These are phyloP conservation scores for Balamuthia mandrillaris DNA, from an alignment of 208 protist genomes.

Conservation along the genomic window DNA sequence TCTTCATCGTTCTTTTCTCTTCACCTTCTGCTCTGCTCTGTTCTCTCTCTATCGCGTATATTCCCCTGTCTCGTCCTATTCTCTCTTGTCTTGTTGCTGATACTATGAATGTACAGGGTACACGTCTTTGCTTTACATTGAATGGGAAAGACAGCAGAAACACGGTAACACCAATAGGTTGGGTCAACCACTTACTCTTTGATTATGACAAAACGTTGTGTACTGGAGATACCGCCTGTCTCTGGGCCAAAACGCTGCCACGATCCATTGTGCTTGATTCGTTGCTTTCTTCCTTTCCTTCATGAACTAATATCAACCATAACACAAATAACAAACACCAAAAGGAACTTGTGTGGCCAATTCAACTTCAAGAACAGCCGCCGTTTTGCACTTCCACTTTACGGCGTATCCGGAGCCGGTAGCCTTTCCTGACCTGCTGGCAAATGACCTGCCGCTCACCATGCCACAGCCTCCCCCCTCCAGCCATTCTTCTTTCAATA, in stretches of 20 bases:
- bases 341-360: conserved; percentile 32
- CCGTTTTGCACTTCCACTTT: conserved; percentile 44
- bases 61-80: not conserved
- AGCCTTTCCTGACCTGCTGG: conserved; percentile 46
- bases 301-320: not conserved
- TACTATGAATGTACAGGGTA: no score
- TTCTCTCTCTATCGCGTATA: not conserved
- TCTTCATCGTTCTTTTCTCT: not conserved
- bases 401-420: conserved; percentile 50
- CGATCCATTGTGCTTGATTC: not conserved
- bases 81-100: no score
- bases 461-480: no score
- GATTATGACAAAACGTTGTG: conserved; percentile 40
- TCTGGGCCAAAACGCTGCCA: not conserved
- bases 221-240: conserved; percentile 25
- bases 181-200: conserved; percentile 49
- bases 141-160: not conserved
- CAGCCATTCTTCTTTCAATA: not conserved
- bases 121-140: conserved; percentile 22
- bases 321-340: not conserved
- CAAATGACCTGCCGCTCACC: no score
- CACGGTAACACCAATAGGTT: conserved; percentile 37
- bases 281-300: not conserved
- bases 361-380: not conserved
- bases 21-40: not conserved